Base-by-base conservation (phyloP, 164 flowering plant species). In the Vitis labrusca region DNA sequence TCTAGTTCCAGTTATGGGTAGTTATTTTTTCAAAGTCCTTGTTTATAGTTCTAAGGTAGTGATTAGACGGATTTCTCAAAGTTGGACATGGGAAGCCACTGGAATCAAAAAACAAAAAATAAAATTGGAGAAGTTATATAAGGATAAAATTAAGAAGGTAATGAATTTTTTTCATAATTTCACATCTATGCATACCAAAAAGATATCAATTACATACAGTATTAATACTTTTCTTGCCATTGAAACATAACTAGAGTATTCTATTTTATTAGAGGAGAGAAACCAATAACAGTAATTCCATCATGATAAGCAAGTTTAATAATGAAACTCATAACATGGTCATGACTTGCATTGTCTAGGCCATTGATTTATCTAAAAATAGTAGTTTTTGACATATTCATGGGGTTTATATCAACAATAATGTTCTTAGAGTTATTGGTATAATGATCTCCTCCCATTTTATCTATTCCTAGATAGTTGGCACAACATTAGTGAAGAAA, bases 401-500 rank as follows among this genome's bases (percentile, higher is more conserved):
- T 86, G 3, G 93, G 86, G 58, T 95, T 94, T 62, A 87, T 68
- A 76, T 88, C 92, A 66, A 55, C 74, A 61, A 76, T 51, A 9
- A 77, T 50, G 66, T 59, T 81, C 69, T 73, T 72, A 59, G 70
- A 44, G 61, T 63, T 80, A 59, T 76, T 73, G 44, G 44, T 56
- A 32, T 67, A 73, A 65, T 72, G 55, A 70, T 68, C 80, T 74
- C 78, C 86, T 69, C 85, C 88, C 30, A 62, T 52, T 70, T 63
- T 81, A 32, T 81, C 89, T 79, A 81, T 85, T 64, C 83, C 86
- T n/a, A 56, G 66, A 80, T 79, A 77, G 79, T 81, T 84, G 64
- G 88, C 79, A 76, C 94, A 44, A 90, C 92, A 83, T 84, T 84
- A 67, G 89, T 84, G 67, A 89, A 87, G 73, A 91, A 83, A 37